Evolutionary conservation across 1,284 basidiomycete genomes (phyloP).

Genomic region (Entoloma clypeatum): DNA sequence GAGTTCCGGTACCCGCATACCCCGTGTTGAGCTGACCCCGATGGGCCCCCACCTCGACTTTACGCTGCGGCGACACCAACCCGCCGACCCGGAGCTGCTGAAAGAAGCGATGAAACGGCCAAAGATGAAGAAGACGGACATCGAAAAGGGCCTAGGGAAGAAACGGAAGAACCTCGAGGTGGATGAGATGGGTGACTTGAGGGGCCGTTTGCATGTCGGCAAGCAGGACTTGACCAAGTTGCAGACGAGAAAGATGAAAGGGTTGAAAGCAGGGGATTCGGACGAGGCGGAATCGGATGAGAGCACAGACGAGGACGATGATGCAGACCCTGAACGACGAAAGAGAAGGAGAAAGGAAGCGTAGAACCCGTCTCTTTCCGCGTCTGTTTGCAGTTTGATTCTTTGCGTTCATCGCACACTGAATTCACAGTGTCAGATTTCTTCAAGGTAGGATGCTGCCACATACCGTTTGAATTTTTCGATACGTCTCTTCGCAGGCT

Average conservation of each 20-base stretch:
- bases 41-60: conserved; percentile 95
- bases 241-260: conserved; percentile 93
- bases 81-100: conserved; percentile 76
- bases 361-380: conserved; percentile 1
- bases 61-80: conserved; percentile 68
- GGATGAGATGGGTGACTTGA: conserved; percentile 96
- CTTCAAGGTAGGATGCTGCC: too few species aligned
- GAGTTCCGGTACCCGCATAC: conserved; percentile 73
- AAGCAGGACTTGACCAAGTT: conserved; percentile 87
- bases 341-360: conserved; percentile 15
- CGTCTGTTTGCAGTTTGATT: too few species aligned
- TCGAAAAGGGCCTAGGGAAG: conserved; percentile 86
- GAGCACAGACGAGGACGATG: conserved; percentile 21
- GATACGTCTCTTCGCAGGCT: too few species aligned
- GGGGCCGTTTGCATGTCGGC: conserved; percentile 86
- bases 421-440: too few species aligned
- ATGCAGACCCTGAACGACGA: conserved; percentile 22
- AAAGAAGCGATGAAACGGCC: conserved; percentile 81
- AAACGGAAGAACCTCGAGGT: conserved; percentile 95
- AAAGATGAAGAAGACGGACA: conserved; percentile 82
- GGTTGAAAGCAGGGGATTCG: conserved; percentile 54
- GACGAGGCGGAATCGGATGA: conserved; percentile 28
- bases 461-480: too few species aligned
- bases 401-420: too few species aligned
- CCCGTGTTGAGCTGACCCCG: conserved; percentile 78